A percentile compares a stretch with the other conserved stretches of the same genome.
Evolutionary conservation across 352 stramenopile genomes (phyloP).

Genomic region (Globisporangium uncinulatum): DNA sequence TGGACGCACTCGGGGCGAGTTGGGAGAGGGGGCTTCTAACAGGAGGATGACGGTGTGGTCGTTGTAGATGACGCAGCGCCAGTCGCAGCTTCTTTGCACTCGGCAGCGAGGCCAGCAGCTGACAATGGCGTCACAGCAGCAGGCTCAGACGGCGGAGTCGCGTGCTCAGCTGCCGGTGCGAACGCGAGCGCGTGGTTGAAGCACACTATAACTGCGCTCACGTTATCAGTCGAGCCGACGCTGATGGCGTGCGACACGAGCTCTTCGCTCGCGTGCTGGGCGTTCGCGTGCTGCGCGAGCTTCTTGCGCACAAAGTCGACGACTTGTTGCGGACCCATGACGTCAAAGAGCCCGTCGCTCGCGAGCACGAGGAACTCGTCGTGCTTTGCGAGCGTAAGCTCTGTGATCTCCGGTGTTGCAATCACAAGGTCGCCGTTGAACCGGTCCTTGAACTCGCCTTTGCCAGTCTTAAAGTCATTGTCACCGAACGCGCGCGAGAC

Average conservation of each 20-base stretch:
- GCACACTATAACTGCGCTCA: conserved; percentile 74
- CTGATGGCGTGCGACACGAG: conserved; percentile 79
- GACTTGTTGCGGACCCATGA: conserved; percentile 76
- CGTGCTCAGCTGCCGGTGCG: conserved; percentile 9
- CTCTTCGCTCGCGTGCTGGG: conserved; percentile 77
- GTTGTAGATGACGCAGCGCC: conserved; percentile 15
- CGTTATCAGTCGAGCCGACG: conserved; percentile 79
- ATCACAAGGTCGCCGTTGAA: conserved; percentile 82
- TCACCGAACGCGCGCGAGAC: conserved; percentile 83
- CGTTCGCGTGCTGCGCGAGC: conserved; percentile 54
- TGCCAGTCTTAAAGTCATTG: conserved; percentile 81
- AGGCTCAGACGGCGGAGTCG: background rate
- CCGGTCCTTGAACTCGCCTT: conserved; percentile 71
- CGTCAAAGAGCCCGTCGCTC: conserved; percentile 83
- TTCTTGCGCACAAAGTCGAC: conserved; percentile 81
- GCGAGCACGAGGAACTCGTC: conserved; percentile 83
- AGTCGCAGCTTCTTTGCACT: conserved; percentile 12
- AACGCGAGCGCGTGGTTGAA: conserved; percentile 51
- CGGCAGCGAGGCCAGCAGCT: background rate
- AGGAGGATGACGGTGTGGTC: conserved; percentile 10
- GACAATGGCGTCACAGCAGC: background rate
- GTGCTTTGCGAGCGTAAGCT: conserved; percentile 38
- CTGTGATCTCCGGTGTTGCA: conserved; percentile 58
- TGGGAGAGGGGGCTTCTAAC: background rate
- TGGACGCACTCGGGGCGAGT: too few relatives aligned